These are phyloP conservation scores for Sclerotinia borealis DNA, from an alignment of 2,329 filamentous ascomycete genomes.

Conservation along the genomic window DNA sequence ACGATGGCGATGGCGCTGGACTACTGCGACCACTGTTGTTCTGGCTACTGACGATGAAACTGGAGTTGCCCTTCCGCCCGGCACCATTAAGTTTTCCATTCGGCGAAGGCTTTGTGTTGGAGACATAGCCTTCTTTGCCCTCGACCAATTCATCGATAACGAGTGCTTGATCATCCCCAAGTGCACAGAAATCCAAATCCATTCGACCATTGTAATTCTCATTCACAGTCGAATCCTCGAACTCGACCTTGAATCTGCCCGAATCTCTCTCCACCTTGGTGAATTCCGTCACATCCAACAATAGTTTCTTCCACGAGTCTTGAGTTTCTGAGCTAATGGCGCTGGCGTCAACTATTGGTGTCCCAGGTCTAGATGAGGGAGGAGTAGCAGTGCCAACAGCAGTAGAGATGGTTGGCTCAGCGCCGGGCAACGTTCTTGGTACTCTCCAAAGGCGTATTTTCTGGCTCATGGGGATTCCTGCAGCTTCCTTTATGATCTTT, in stretches of 20 bases:
- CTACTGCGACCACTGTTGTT: conserved; percentile 64
- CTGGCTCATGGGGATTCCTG: conserved; percentile 59
- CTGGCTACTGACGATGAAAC: conserved; percentile 32
- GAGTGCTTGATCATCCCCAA: conserved; percentile 68
- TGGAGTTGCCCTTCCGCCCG: conserved; percentile 17
- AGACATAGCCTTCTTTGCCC: conserved; percentile 51
- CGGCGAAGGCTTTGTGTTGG: conserved; percentile 37
- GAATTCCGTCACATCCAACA: conserved; percentile 52
- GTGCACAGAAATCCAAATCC: conserved; percentile 57
- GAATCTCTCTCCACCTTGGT: conserved; percentile 56
- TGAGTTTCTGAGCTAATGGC: conserved; percentile 22
- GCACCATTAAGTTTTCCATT: conserved; percentile 20
- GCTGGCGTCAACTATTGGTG: conserved; percentile 18
- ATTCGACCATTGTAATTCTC: conserved; percentile 70
- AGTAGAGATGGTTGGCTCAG: conserved; percentile 33
- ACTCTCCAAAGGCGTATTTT: conserved; percentile 60
- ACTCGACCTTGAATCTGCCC: conserved; percentile 38
- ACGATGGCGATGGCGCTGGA: conserved; percentile 51
- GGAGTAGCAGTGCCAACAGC: conserved; percentile 38
- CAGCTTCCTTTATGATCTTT: conserved; percentile 61
- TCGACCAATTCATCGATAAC: conserved; percentile 76
- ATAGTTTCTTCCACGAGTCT: conserved; percentile 38
- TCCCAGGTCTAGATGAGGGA: conserved; percentile 30
- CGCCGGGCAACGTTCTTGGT: conserved; percentile 25
- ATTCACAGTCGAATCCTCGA: conserved; percentile 66